Base-by-base conservation (phyloP, 2,329 filamentous ascomycete genomes). In the Domatiomyces globalis region DNA sequence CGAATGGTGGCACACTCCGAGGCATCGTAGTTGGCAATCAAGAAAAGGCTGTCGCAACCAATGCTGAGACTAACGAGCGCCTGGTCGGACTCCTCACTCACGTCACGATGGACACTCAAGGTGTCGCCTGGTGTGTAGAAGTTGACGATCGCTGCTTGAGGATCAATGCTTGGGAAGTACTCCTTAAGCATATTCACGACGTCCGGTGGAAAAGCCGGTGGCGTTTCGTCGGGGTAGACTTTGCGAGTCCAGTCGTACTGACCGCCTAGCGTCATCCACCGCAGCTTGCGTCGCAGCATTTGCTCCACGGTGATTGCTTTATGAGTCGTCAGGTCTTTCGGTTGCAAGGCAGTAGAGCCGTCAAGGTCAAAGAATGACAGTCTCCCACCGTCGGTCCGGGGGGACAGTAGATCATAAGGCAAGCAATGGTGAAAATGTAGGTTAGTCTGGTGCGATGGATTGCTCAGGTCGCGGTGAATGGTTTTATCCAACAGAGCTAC, bases 221-320 rank as follows among this genome's bases (percentile, higher is more conserved):
- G 82, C 2, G 65, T 54, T n/a, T 76, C 73, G 8, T 72, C 65
- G 0, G 89, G 88, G 63, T 96, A 96, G 10, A 79, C 71, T 58
- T 94, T 89, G 51, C 80, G 78, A 0, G 88, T 94, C 92, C 90
- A 96, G 70, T 96, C 86, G 66, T 96, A 96, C 66, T 96, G 92
- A 0, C 88, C 90, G 48, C 92, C 92, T 2, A 98, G 77, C 0
- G 90, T 96, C 43, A 94, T 79, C 92, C 92, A 98, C 59, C 90
- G 87, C 20, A 96, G 76, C 55, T 86, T 89, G 56, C 83, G 84
- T 52, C 82, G 78, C 44, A 96, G 73, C 27, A 90, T 79, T 62
- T 83, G 81, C 47, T 77, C 72, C 49, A 85, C 72, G 1, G 78
- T 76, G 8, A 95, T 71, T 2, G 86, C 75, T 54, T 83, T 85